Percentiles rank a stretch among this genome's conserved stretches.
Conservation (phyloP, 2,329 filamentous ascomycete species). For the Colletotrichum orchidophilum region DNA sequence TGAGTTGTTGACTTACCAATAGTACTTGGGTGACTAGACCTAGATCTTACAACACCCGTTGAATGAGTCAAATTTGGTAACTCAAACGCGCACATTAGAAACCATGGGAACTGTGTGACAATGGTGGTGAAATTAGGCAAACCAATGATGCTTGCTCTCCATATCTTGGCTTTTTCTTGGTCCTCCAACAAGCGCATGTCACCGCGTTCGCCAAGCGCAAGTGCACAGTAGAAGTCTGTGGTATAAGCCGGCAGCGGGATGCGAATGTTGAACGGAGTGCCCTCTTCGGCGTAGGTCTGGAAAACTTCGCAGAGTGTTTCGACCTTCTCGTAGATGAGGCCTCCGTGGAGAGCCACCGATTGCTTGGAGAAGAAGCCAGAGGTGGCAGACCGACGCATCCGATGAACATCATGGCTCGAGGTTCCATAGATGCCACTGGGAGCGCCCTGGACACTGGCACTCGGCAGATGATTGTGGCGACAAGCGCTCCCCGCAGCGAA, state of each 20-base stretch:
- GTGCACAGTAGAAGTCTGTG: neutral
- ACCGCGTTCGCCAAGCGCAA: neutral
- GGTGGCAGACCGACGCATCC: slow-evolving; percentile 34
- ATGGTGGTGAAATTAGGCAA: neutral
- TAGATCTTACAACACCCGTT: neutral
- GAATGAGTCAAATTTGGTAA: neutral
- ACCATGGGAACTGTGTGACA: neutral
- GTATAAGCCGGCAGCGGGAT: neutral
- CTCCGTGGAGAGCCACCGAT: slow-evolving; percentile 30
- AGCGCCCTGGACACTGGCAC: neutral
- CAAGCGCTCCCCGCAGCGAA: slow-evolving; percentile 20
- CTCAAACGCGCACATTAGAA: neutral
- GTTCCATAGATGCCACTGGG: slow-evolving; percentile 40
- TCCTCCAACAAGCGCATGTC: neutral
- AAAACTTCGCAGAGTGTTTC: neutral
- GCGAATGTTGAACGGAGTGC: neutral
- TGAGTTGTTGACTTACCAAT: neutral
- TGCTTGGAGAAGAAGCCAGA: slow-evolving; percentile 37
- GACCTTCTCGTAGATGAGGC: slow-evolving; percentile 5
- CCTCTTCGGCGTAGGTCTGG: neutral
- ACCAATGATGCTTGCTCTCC: neutral
- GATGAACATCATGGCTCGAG: slow-evolving; percentile 37
- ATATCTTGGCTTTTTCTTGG: neutral
- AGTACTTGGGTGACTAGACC: neutral
- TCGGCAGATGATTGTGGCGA: neutral